Evolutionary conservation across 2,329 filamentous ascomycete species (phyloP).

Genomic region (Sphaceloma murrayae): DNA sequence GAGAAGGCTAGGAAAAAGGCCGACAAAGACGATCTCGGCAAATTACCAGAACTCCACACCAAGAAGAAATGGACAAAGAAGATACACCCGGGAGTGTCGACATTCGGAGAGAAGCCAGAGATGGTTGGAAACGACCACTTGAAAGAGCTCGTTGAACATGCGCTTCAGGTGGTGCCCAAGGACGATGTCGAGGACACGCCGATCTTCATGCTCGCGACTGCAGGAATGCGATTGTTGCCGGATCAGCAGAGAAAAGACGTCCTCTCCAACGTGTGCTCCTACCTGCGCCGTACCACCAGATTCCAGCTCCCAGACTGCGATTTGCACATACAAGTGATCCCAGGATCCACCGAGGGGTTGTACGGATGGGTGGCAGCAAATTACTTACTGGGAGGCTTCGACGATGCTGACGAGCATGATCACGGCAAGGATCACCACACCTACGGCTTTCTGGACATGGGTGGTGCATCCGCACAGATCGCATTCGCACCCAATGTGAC

Average conservation of each 20-base stretch:
- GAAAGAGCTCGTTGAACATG: constrained; percentile 68
- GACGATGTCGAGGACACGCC: constrained; percentile 75
- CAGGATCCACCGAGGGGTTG: constrained; percentile 87
- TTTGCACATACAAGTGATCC: constrained; percentile 84
- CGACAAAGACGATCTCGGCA: constrained; percentile 50
- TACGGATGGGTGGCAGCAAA: constrained; percentile 98
- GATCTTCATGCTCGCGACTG: constrained; percentile 89
- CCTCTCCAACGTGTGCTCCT: constrained; percentile 70
- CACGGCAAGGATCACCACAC: constrained; percentile 87
- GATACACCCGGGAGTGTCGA: constrained; percentile 79
- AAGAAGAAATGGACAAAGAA: constrained; percentile 88
- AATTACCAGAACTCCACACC: constrained; percentile 70
- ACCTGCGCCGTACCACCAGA: constrained; percentile 63
- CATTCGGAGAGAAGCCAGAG: constrained; percentile 68
- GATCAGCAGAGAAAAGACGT: constrained; percentile 62
- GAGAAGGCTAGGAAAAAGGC: constrained; percentile 55
- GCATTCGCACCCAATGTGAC: constrained; percentile 92
- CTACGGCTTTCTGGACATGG: constrained; percentile 98
- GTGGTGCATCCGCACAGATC: constrained; percentile 92
- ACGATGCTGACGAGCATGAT: constrained; percentile 60
- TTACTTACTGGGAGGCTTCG: constrained; percentile 85
- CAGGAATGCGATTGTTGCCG: constrained; percentile 82
- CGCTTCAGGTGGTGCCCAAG: constrained; percentile 64
- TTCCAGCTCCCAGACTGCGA: constrained; percentile 87
- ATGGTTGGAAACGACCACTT: constrained; percentile 76